Percentiles rank a stretch among this genome's conserved stretches.
These are phyloP conservation scores for Baorangia bicolor DNA, from an alignment of 768 basidiomycete species.

Conservation along the genomic window DNA sequence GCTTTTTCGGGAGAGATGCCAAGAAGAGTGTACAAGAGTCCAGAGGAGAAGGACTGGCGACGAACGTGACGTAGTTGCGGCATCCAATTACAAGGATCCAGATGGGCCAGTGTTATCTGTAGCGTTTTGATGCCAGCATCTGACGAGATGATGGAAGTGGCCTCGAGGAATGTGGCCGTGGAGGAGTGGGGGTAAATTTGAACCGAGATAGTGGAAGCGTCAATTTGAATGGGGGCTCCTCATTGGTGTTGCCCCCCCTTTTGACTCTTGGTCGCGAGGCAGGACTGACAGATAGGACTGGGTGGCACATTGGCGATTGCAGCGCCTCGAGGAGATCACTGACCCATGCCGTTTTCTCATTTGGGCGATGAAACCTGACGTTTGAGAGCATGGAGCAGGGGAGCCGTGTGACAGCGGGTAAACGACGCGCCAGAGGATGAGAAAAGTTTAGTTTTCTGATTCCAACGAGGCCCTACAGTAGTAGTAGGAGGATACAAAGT, in stretches of 20 bases:
- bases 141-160: neutral
- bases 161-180: conserved; percentile 7
- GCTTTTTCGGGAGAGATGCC: neutral
- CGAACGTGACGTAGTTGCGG: neutral
- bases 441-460: no score
- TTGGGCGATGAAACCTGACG: neutral
- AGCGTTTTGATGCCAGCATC: neutral
- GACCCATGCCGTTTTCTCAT: no score
- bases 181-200: neutral
- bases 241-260: conserved; percentile 10
- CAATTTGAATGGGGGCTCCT: neutral
- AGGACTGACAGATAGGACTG: neutral
- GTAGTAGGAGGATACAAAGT: no score
- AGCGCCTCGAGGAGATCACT: conserved; percentile 2
- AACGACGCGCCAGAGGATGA: neutral
- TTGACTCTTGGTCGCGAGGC: conserved; percentile 6
- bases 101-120: neutral
- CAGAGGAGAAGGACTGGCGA: neutral
- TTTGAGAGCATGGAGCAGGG: no score
- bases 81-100: no score
- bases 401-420: neutral
- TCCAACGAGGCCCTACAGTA: no score
- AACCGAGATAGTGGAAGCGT: conserved; percentile 3
- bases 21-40: neutral
- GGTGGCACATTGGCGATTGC: neutral